Percentiles rank a stretch among this genome's conserved stretches.
These are phyloP conservation scores for Diplotaxis tenuifolia DNA, from an alignment of 345 rosid genomes.

Conservation along the genomic window DNA sequence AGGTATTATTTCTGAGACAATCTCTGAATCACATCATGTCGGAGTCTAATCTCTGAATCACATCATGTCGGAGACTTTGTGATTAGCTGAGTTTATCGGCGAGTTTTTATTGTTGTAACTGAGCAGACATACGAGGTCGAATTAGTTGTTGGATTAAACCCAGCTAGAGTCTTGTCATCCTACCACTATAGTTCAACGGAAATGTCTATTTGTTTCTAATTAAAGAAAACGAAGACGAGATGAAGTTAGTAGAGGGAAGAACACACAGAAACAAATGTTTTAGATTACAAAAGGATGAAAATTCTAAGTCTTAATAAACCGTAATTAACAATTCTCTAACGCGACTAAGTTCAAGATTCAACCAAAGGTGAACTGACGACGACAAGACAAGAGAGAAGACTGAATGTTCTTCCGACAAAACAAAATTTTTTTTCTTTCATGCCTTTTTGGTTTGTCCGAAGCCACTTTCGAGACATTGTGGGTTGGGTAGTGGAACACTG, in stretches of 20 bases:
- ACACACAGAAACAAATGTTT: constrained; percentile 4
- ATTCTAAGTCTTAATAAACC: constrained; percentile 25
- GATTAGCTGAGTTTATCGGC: no score
- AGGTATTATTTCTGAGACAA: no score
- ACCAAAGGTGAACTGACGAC: constrained; percentile 25
- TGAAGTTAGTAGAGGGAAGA: neutral
- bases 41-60: no score
- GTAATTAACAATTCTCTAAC: constrained; percentile 23
- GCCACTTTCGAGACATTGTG: constrained; percentile 2
- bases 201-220: neutral
- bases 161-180: neutral
- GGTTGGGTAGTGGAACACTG: neutral
- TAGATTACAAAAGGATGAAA: neutral
- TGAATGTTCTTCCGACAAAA: constrained; percentile 26
- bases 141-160: neutral
- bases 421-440: constrained; percentile 25
- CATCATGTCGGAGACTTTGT: no score
- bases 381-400: constrained; percentile 27
- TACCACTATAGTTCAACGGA: no score
- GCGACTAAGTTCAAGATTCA: constrained; percentile 8
- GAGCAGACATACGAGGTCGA: neutral
- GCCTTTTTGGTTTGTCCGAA: constrained; percentile 15
- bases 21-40: constrained; percentile 21
- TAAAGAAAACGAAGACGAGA: neutral
- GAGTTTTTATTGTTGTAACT: no score